phyloP scores from a whole-genome alignment of 1,139 yeast species.

The Pichia kudriavzevii region DNA sequence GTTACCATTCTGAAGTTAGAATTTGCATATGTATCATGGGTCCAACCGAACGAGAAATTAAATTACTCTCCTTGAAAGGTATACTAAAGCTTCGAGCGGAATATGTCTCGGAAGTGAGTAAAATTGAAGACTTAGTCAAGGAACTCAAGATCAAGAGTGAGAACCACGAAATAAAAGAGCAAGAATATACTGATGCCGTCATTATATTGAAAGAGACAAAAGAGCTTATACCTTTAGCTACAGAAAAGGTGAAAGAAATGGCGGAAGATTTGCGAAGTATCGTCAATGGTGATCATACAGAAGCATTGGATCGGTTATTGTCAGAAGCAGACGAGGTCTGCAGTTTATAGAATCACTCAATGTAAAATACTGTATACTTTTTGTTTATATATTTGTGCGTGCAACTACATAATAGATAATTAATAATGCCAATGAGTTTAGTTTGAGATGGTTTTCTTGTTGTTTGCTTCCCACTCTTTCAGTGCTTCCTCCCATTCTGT shows the following conservation, averaged over 20 bases:
- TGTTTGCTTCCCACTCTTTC: constrained; percentile 51
- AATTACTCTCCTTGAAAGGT: constrained; percentile 65
- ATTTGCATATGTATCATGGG: no score
- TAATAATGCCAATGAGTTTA: no score
- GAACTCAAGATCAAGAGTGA: constrained; percentile 33
- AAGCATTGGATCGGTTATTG: constrained; percentile 4
- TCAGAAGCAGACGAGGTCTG: constrained; percentile 5
- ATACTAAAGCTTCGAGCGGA: constrained; percentile 63
- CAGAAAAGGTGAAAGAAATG: constrained; percentile 22
- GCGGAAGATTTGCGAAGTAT: constrained; percentile 17
- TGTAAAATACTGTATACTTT: no score
- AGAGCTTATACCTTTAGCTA: constrained; percentile 23
- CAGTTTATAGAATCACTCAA: no score
- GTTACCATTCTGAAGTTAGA: no score
- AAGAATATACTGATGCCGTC: constrained; percentile 59
- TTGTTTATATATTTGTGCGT: no score
- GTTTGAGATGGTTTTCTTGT: no score
- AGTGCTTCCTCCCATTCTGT: constrained; percentile 68
- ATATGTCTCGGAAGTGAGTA: constrained; percentile 57
- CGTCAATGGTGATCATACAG: constrained; percentile 2
- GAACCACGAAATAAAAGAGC: constrained; percentile 28
- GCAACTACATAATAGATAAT: no score
- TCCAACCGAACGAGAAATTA: constrained; percentile 71
- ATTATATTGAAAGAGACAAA: constrained; percentile 25
- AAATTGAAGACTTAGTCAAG: constrained; percentile 47